A percentile compares a stretch with the other conserved stretches of the same genome.
Evolutionary conservation across 2,329 filamentous ascomycete genomes (phyloP).

Genomic region (Dothideomycetidae sp.): DNA sequence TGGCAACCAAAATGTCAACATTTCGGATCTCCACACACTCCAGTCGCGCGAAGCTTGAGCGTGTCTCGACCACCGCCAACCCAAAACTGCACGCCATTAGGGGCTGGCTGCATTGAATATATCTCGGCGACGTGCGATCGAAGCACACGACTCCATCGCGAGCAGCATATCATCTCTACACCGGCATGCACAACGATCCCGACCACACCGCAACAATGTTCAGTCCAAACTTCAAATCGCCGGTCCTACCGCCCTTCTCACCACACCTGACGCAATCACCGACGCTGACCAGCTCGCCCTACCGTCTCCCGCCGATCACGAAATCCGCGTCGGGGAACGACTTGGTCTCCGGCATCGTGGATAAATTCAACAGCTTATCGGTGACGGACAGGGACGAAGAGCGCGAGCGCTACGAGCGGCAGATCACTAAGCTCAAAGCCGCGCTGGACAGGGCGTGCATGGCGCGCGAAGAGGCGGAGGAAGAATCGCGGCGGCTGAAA

Average conservation of each 20-base stretch:
- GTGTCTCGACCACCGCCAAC: neutral
- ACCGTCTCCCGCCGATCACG: conserved; percentile 21
- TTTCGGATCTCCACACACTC: neutral
- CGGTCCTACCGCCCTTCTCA: neutral
- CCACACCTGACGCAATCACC: neutral
- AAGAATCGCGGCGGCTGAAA: conserved; percentile 48
- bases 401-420: conserved; percentile 20
- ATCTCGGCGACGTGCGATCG: too few relatives aligned
- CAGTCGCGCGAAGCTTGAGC: neutral
- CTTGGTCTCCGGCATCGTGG: conserved; percentile 35
- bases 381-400: conserved; percentile 33
- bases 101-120: too few relatives aligned
- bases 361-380: conserved; percentile 57
- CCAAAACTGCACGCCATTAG: neutral
- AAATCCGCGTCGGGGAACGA: conserved; percentile 19
- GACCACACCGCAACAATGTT: neutral
- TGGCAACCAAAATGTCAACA: neutral
- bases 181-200: too few relatives aligned
- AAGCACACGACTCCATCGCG: too few relatives aligned
- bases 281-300: conserved; percentile 32
- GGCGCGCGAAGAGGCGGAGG: conserved; percentile 50
- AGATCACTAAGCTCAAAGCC: conserved; percentile 28
- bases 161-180: too few relatives aligned
- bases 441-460: conserved; percentile 31
- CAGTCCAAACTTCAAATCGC: neutral